These are phyloP conservation scores for Talaromyces nanjingensis DNA, from an alignment of 495 filamentous ascomycete species.

Conservation along the genomic window DNA sequence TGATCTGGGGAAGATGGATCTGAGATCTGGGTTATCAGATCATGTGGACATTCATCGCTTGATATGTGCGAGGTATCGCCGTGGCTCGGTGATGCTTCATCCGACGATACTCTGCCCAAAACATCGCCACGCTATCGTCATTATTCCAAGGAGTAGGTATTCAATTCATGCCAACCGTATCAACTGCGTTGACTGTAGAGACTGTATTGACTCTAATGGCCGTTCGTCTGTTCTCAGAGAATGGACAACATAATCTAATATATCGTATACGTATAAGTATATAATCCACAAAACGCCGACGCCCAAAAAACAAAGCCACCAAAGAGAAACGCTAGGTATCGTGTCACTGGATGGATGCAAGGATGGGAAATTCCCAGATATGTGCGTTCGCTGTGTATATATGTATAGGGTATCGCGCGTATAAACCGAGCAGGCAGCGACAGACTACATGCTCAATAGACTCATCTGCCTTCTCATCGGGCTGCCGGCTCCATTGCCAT, in stretches of 20 bases:
- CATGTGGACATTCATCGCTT: not conserved
- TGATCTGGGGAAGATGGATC: not conserved
- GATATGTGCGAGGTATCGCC: not conserved
- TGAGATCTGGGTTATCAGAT: not conserved
- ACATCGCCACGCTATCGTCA: not conserved
- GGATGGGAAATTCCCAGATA: not conserved
- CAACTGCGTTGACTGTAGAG: not conserved
- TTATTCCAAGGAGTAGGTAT: not conserved
- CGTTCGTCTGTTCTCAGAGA: not conserved
- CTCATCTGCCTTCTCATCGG: conserved; percentile 65
- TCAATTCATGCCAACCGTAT: not conserved
- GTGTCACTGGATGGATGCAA: not conserved
- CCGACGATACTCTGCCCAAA: not conserved
- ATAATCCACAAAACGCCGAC: not conserved
- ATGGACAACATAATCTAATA: not conserved
- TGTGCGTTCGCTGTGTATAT: not conserved
- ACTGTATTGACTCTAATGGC: not conserved
- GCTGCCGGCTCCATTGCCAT: conserved; percentile 49
- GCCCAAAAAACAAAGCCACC: not conserved
- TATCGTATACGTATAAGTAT: not conserved
- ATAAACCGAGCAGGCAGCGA: not conserved
- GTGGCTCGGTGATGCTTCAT: not conserved
- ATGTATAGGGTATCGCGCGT: not conserved
- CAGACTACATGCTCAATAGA: conserved; percentile 39
- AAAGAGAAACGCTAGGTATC: not conserved